Evolutionary conservation across 345 rosid species (phyloP).

Genomic region (Sisymbrium altissimum): DNA sequence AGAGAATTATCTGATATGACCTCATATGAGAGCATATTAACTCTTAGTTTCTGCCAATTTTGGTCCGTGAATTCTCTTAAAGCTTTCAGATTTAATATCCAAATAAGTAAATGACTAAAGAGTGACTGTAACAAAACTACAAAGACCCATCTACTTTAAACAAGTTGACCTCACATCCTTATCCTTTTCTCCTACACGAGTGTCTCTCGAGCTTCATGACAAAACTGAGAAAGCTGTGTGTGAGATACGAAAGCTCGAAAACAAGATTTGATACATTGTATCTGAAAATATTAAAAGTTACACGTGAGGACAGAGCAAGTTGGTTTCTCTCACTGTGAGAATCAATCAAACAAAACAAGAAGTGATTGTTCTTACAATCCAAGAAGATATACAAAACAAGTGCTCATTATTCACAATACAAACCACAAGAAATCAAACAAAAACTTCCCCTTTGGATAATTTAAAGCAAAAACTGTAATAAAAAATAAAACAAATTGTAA

Average conservation of each 20-base stretch:
- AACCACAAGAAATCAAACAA: slow-evolving; percentile 15
- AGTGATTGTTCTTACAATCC: neutral
- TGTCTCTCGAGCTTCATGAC: slow-evolving; percentile 11
- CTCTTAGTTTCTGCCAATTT: neutral
- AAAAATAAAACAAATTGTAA: no score
- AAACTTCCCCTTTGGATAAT: no score
- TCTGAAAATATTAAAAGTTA: neutral
- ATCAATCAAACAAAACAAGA: slow-evolving; percentile 6
- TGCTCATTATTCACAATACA: neutral
- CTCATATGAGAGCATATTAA: neutral
- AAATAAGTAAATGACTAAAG: neutral
- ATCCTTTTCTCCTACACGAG: neutral
- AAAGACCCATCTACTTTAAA: neutral
- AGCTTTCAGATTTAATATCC: neutral
- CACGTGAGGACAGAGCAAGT: slow-evolving; percentile 10
- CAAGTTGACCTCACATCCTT: slow-evolving; percentile 5
- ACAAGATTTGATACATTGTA: slow-evolving; percentile 17
- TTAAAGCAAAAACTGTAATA: no score
- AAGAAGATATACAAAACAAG: neutral
- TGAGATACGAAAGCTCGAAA: neutral
- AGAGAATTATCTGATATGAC: neutral
- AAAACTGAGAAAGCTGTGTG: slow-evolving; percentile 1
- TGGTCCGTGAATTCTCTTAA: neutral
- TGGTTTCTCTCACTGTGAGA: neutral
- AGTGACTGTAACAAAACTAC: neutral